Base-by-base conservation (phyloP, 257 asterid species). In the Solanum paucissectum region DNA sequence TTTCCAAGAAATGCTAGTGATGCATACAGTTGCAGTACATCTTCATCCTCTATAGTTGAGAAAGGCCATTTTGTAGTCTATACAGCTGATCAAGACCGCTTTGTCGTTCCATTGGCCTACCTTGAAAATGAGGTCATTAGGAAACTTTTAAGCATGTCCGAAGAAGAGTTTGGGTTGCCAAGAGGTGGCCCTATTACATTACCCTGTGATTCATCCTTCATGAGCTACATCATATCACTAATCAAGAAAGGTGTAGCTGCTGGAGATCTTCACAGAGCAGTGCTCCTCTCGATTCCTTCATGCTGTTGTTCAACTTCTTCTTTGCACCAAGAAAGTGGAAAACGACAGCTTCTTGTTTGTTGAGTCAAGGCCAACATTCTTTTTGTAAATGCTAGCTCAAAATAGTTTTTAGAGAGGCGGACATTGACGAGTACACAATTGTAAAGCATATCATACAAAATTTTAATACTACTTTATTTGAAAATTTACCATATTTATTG, bases 41-140 rank as follows among this genome's bases (percentile, higher is more conserved):
- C 42, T 2, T 32, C 55, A 37, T 5, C 87, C 2, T 21, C 16
- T 0, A 6, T 55, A 14, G 55, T 83, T 9, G 90, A 73, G 37
- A 92, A 90, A 76, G 93, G 93, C 25, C 92, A 89, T 84, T 88
- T 92, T 87, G 77, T 89, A 3, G 87, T 90, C 8, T 92, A 91
- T 49, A 86, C 93, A 18, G 10, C 9, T 36, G 92, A 92, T 68
- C 12, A 58, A 58, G 5, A 27, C 0, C 27, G 92, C 34, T 92
- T 87, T 36, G 60, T 89, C 1, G 36, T 91, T 79, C 93, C 92
- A 0, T 68, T 91, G 4, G 36, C 72, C 36, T 87, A 88, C 52
- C 92, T 90, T 10, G 87, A 85, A 88, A 88, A 87, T 40, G 58
- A 7, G 11, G 75, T 88, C 33, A 82, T 83, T 52, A 87, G 72